Base-by-base conservation (phyloP, 148 eudicot species). In the Tetragonia tetragonoides region DNA sequence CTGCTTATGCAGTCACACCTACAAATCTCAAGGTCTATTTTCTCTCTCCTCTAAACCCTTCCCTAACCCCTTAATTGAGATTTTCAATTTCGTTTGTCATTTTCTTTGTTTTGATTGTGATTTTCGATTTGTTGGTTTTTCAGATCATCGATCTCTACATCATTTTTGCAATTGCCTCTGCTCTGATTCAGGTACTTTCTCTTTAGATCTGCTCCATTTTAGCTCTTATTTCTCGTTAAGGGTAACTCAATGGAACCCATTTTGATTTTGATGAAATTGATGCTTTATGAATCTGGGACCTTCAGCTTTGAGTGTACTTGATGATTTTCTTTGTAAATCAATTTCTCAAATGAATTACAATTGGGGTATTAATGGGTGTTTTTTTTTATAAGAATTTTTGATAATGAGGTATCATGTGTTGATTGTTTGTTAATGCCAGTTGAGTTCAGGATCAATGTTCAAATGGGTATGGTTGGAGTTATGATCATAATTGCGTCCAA, bases 81-180 rank as follows among this genome's bases (percentile, higher is more conserved):
- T 42, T 62, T 53, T 21, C 0, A 40, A 17, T 40, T 38, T 7
- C 39, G 38, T 70, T 28, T 28, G n/a, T 24, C 39, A 15, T 37
- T 66, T 60, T 57, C 23, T 9, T 12, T 16, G 47, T 65, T 68
- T 1, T 61, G 20, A 3, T 46, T 38, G 23, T 23, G 7, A 10
- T 44, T n/a, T 77, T 57, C 24, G 44, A 10, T 18, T 67, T 37
- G 1, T 62, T 80, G 64, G 59, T 40, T 51, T 71, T 72, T 62
- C 87, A 93, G 98, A 90, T 92, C 87, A 90, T 93, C 70, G 98
- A 93, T 85, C 84, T 90, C 68, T 93, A 93, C 81, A 81, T 91
- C 24, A 57, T 86, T 23, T 93, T 91, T 47, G 94, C 98, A 2
- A 71, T 88, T 46, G 82, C 80, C 62, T 91, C 98, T 11, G 96